Percentiles rank a stretch among this genome's conserved stretches.
Conservation (phyloP, 495 filamentous ascomycete species). For the Annulohypoxylon nitens region DNA sequence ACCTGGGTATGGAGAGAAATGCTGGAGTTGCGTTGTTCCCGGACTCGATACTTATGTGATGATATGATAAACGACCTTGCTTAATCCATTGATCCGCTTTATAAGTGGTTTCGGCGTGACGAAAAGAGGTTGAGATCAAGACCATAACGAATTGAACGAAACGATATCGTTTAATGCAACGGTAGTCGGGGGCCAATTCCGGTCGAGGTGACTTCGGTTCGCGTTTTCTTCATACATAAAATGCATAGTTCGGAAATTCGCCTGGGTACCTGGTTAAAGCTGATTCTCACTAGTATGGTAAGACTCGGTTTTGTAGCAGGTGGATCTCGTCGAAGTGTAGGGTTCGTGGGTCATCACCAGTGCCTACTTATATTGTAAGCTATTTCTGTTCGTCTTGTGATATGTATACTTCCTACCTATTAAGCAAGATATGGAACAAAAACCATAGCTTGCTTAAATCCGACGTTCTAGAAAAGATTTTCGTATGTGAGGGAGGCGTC, state of each 20-base stretch:
- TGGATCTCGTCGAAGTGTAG: constrained; percentile 1
- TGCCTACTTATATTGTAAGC: background rate
- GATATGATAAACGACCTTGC: constrained; percentile 13
- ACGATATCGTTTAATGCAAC: constrained; percentile 14
- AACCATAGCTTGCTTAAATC: background rate
- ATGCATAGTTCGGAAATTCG: constrained; percentile 6
- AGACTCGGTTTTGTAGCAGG: background rate
- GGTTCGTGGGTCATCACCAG: background rate
- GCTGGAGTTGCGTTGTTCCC: constrained; percentile 1
- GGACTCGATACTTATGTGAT: constrained; percentile 2
- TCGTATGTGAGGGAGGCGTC: constrained; percentile 7
- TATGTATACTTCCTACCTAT: no score
- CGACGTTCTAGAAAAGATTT: constrained; percentile 11
- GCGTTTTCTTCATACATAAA: constrained; percentile 3
- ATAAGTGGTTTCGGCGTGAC: background rate
- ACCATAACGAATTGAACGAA: constrained; percentile 16
- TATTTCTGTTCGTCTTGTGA: background rate
- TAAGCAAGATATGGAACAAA: background rate
- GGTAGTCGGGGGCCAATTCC: constrained; percentile 21
- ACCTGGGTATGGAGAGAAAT: background rate
- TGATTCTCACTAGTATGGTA: constrained; percentile 1
- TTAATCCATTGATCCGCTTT: constrained; percentile 2
- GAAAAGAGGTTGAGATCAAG: background rate
- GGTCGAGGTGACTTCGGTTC: constrained; percentile 9
- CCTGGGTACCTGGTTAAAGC: background rate